Conservation (phyloP, 805 yeast species). For the Wickerhamomyces strasburgensis region DNA sequence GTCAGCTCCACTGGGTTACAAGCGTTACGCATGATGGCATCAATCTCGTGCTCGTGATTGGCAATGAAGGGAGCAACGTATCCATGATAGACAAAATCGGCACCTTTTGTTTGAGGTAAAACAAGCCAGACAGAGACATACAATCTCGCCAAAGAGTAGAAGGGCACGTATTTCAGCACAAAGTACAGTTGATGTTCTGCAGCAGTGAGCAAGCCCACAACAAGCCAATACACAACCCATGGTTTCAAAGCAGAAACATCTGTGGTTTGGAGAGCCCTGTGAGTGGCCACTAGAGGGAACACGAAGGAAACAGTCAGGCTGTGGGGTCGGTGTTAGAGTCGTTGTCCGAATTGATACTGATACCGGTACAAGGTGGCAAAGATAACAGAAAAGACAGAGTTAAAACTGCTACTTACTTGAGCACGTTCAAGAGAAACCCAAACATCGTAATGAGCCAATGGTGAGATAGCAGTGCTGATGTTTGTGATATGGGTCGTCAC, state of each 20-base stretch:
- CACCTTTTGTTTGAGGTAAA: constrained; percentile 44
- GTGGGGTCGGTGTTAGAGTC: constrained; percentile 6
- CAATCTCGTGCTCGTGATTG: constrained; percentile 32
- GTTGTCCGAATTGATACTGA: too few species aligned
- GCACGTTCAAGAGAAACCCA: constrained; percentile 7
- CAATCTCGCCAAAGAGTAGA: constrained; percentile 44
- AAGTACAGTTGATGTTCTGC: constrained; percentile 39
- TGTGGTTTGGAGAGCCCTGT: constrained; percentile 44
- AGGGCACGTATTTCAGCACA: constrained; percentile 48
- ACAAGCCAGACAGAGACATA: constrained; percentile 58
- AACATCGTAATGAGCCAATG: too few species aligned
- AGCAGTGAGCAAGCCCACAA: constrained; percentile 38
- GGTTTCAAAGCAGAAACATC: constrained; percentile 20
- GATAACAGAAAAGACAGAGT: too few species aligned
- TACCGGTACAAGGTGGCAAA: too few species aligned
- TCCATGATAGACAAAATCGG: constrained; percentile 34
- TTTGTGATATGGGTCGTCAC: not conserved
- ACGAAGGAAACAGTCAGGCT: constrained; percentile 39
- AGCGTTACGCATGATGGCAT: constrained; percentile 15
- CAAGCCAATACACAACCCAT: constrained; percentile 66
- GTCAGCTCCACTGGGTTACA: constrained; percentile 7
- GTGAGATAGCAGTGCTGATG: not conserved
- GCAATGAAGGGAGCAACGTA: constrained; percentile 35
- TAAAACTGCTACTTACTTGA: constrained; percentile 10
- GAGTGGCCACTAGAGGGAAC: constrained; percentile 60